Conservation (phyloP, 2,329 filamentous ascomycete genomes). For the Coccinonectria pachysandricola region DNA sequence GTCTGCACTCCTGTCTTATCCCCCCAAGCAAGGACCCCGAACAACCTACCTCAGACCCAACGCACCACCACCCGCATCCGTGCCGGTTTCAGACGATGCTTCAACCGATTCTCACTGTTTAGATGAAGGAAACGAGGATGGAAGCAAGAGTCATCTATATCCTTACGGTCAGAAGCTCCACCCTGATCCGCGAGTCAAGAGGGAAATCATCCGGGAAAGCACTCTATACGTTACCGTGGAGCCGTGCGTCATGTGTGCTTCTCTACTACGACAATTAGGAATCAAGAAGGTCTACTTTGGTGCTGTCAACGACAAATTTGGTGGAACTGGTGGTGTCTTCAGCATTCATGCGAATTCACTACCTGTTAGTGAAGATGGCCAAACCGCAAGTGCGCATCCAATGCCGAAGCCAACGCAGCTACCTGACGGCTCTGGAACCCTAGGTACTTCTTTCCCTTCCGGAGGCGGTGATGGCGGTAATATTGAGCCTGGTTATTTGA, state of each 20-base stretch:
- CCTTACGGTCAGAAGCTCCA: conserved; percentile 52
- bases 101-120: conserved; percentile 14
- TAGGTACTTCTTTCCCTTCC: conserved; percentile 27
- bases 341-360: conserved; percentile 62
- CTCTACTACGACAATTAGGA: conserved; percentile 75
- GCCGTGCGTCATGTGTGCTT: conserved; percentile 98
- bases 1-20: conserved; percentile 40
- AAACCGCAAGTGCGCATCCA: conserved; percentile 31
- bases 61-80: conserved; percentile 13
- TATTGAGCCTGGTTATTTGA: conserved; percentile 69
- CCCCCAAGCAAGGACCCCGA: conserved; percentile 18
- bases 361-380: conserved; percentile 25
- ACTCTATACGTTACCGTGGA: conserved; percentile 95
- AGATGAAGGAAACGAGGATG: conserved; percentile 42
- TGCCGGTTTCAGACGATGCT: conserved; percentile 15
- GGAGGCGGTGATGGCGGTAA: conserved; percentile 49
- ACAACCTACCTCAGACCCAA: conserved; percentile 26
- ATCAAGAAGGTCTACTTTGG: conserved; percentile 92
- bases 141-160: conserved; percentile 45
- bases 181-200: conserved; percentile 47
- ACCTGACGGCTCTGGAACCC: conserved; percentile 25
- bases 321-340: conserved; percentile 88
- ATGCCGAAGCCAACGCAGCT: conserved; percentile 27
- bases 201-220: conserved; percentile 57
- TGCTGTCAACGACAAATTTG: conserved; percentile 92